A percentile compares a stretch with the other conserved stretches of the same genome.
phyloP scores from a whole-genome alignment of 169 alveolate genomes.

The Besnoitia besnoiti region DNA sequence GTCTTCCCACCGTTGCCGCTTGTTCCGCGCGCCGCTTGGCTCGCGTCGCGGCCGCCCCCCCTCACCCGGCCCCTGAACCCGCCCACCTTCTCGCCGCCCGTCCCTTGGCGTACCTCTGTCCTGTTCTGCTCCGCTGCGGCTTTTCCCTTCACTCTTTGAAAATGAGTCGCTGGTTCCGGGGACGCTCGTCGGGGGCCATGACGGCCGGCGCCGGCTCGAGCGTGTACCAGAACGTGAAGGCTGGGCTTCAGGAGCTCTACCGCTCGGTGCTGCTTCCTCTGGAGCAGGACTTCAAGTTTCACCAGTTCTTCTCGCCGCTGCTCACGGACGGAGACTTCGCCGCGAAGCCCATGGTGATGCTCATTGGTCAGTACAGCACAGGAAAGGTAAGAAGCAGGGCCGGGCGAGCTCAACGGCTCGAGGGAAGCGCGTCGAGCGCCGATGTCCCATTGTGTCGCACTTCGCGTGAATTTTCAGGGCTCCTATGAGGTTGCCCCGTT shows the following conservation, averaged over 20 bases:
- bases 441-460: background rate
- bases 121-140: background rate
- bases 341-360: constrained; percentile 80
- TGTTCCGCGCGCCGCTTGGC: background rate
- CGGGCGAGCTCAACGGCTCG: too few species aligned
- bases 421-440: too few species aligned
- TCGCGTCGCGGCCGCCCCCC: too few species aligned
- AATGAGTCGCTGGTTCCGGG: constrained; percentile 23
- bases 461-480: background rate
- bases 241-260: constrained; percentile 56
- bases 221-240: constrained; percentile 44
- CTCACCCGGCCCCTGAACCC: background rate
- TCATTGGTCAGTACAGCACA: constrained; percentile 80
- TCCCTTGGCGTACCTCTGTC: background rate
- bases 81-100: background rate
- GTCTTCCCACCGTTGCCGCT: background rate
- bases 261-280: constrained; percentile 65
- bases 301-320: constrained; percentile 75
- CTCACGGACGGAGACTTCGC: constrained; percentile 79
- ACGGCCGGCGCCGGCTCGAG: background rate
- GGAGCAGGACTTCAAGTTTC: constrained; percentile 72
- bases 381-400: constrained; percentile 74
- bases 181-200: background rate
- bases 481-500: too few species aligned
- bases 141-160: background rate